Evolutionary conservation across 2,329 filamentous ascomycete genomes (phyloP).

Genomic region (Trichoderma aggressivum): DNA sequence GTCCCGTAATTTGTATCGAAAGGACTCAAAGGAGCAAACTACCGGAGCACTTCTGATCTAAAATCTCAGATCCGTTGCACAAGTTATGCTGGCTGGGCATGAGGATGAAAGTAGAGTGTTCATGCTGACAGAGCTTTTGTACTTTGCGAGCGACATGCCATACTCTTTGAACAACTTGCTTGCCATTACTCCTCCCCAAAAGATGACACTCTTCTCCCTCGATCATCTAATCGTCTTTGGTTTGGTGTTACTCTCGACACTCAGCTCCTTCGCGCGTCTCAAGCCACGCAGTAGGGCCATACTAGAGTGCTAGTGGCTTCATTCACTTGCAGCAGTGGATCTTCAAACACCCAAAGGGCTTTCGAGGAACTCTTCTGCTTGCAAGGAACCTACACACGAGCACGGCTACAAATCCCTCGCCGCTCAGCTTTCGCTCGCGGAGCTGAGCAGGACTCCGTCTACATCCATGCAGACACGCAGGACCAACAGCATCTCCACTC

Average conservation of each 20-base stretch:
- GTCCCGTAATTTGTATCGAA: not conserved
- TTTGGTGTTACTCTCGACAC: not conserved
- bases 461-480: slow-evolving; percentile 2
- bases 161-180: not conserved
- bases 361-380: not conserved
- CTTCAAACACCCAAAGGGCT: not conserved
- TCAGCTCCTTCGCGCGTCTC: not conserved
- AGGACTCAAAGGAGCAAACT: not conserved
- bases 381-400: not conserved
- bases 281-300: not conserved
- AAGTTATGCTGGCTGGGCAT: not conserved
- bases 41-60: not conserved
- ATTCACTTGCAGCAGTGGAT: not conserved
- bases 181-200: not conserved
- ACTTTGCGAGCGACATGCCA: not conserved
- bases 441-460: not conserved
- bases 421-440: not conserved
- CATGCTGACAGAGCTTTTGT: not conserved
- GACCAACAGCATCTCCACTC: not conserved
- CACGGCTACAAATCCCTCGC: not conserved
- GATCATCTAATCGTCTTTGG: not conserved
- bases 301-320: not conserved
- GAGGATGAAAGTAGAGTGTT: not conserved
- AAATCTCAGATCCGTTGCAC: not conserved
- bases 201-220: not conserved